Evolutionary conservation across 73 alveolate species (phyloP).

Genomic region (Paramecium sonneborni): DNA sequence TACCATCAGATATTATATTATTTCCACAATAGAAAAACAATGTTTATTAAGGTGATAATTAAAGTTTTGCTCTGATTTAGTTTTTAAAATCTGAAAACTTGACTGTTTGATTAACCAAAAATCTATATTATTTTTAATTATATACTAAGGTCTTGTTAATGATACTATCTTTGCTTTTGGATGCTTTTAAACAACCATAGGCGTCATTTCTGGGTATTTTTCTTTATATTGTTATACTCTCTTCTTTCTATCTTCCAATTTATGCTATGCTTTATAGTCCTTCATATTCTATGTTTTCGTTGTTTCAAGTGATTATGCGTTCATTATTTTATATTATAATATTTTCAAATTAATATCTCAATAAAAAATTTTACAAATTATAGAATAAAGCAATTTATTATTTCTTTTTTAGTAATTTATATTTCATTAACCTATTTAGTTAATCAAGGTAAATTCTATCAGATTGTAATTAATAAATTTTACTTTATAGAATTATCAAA

Average conservation of each 20-base stretch:
- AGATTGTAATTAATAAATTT: too few species aligned
- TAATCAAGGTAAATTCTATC: too few species aligned
- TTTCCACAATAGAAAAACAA: constrained; percentile 47
- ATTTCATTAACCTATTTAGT: too few species aligned
- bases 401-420: too few species aligned
- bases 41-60: neutral
- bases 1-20: constrained; percentile 10
- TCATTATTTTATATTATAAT: neutral
- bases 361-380: too few species aligned
- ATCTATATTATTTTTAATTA: neutral
- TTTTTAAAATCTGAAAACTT: constrained; percentile 39
- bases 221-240: neutral
- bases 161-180: neutral
- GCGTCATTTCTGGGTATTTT: constrained; percentile 2
- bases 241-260: neutral
- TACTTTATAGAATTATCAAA: too few species aligned
- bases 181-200: constrained; percentile 13
- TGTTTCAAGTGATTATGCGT: neutral
- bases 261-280: neutral
- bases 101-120: neutral
- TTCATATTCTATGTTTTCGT: neutral
- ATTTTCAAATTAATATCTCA: neutral
- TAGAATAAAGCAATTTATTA: too few species aligned
- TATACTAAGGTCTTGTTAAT: constrained; percentile 2
- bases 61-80: neutral